Evolutionary conservation across 495 filamentous ascomycete species (phyloP).

Genomic region (Tuber melanosporum): DNA sequence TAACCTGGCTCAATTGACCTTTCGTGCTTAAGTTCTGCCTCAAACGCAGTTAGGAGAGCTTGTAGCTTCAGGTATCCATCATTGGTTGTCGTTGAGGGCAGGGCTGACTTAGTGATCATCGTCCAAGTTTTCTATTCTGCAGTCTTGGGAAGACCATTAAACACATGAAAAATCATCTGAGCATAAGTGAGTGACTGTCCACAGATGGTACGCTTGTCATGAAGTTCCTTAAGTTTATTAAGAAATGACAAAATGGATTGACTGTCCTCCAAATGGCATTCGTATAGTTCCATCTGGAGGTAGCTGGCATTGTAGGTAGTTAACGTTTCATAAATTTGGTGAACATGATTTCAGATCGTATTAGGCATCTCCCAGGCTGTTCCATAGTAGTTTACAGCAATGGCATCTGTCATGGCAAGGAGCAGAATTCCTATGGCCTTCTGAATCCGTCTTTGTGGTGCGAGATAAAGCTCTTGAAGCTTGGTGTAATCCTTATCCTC

Average conservation of each 20-base stretch:
- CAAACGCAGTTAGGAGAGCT: too few species aligned
- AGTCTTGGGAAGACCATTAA: not conserved
- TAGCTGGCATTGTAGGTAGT: not conserved
- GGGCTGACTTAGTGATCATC: not conserved
- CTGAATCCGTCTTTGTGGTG: not conserved
- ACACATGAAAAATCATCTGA: not conserved
- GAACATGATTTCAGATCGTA: not conserved
- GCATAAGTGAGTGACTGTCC: not conserved
- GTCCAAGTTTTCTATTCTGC: not conserved
- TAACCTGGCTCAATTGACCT: too few species aligned
- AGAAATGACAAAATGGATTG: too few species aligned
- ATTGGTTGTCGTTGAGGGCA: too few species aligned
- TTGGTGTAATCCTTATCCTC: not conserved
- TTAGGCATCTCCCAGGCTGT: fast-evolving
- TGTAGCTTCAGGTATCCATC: too few species aligned
- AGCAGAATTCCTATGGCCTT: not conserved
- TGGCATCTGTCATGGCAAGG: not conserved
- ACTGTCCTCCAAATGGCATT: not conserved
- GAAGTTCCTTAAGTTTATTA: too few species aligned
- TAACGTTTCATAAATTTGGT: not conserved
- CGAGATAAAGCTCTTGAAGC: fast-evolving
- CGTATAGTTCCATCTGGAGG: not conserved
- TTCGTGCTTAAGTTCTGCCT: too few species aligned
- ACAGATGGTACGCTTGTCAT: not conserved
- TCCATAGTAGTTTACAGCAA: not conserved